phyloP scores from a whole-genome alignment of 2,329 filamentous ascomycete genomes.

The Monilinia polystroma region DNA sequence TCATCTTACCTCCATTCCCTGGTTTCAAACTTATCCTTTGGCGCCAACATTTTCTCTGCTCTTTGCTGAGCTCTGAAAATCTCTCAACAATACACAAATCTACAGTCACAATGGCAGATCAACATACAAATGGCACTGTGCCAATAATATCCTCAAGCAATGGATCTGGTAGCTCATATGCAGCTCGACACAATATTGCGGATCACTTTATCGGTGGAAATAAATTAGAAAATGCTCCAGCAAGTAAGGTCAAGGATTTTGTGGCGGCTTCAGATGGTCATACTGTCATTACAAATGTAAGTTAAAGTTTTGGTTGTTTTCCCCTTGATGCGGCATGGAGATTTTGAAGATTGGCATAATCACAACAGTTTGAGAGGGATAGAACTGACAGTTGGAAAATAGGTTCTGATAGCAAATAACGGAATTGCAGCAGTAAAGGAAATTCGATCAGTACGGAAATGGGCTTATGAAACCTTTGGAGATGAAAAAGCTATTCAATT shows the following conservation, averaged over 20 bases:
- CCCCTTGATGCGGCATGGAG: not conserved
- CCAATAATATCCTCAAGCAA: slow-evolving; percentile 48
- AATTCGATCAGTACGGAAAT: slow-evolving; percentile 98
- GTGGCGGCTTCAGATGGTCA: slow-evolving; percentile 86
- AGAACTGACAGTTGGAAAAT: slow-evolving; percentile 21
- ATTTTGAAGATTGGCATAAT: not conserved
- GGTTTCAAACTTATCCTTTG: slow-evolving; percentile 25
- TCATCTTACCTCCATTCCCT: slow-evolving; percentile 21
- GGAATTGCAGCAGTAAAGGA: slow-evolving; percentile 99
- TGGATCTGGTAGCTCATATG: slow-evolving; percentile 65
- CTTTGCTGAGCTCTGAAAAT: slow-evolving; percentile 33
- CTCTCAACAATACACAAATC: not conserved
- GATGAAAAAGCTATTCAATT: slow-evolving; percentile 98
- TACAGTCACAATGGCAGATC: slow-evolving; percentile 23
- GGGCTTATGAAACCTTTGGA: slow-evolving; percentile 99
- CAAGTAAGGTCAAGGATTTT: slow-evolving; percentile 94
- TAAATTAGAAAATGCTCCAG: slow-evolving; percentile 73
- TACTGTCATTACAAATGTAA: slow-evolving; percentile 95
- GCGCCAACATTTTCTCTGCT: slow-evolving; percentile 33
- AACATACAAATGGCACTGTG: slow-evolving; percentile 44
- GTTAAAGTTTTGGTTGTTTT: not conserved
- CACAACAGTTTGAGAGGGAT: not conserved
- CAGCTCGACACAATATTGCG: slow-evolving; percentile 78
- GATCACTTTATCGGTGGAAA: slow-evolving; percentile 98
- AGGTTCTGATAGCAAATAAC: slow-evolving; percentile 99